phyloP scores from a whole-genome alignment of 83 land plant species.

The Picea abies region DNA sequence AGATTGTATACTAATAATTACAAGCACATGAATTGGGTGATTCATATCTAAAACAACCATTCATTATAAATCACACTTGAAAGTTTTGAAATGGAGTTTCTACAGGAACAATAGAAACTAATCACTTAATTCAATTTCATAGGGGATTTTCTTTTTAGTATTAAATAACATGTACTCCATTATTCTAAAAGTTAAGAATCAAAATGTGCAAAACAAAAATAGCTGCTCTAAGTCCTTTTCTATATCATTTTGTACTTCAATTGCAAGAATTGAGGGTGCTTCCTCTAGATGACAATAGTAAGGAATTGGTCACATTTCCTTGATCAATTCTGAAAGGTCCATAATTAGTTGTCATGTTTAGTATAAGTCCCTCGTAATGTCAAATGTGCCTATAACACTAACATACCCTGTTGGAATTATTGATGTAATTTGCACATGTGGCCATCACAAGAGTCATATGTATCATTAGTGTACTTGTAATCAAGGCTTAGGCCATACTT shows the following conservation, averaged over 20 bases:
- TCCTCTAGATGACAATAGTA: background rate
- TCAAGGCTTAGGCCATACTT: too few species aligned
- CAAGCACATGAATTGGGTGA: background rate
- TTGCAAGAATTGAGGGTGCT: background rate
- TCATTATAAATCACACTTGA: background rate
- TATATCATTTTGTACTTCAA: background rate
- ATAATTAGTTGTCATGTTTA: background rate
- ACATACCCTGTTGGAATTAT: too few species aligned
- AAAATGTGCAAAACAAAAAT: background rate
- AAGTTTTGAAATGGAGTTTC: background rate
- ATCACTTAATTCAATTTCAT: background rate
- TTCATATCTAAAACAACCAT: background rate
- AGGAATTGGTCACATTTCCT: background rate
- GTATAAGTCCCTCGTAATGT: background rate
- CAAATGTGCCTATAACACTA: too few species aligned
- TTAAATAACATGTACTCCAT: too few species aligned
- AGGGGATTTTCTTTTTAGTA: background rate
- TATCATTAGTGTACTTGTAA: too few species aligned
- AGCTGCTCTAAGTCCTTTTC: background rate
- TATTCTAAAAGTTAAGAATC: background rate
- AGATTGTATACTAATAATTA: background rate
- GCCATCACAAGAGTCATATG: too few species aligned
- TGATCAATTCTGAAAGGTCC: background rate
- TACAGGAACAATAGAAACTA: background rate
- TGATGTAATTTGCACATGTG: background rate